phyloP scores from a whole-genome alignment of 345 rosid species.

The Hevea brasiliensis region DNA sequence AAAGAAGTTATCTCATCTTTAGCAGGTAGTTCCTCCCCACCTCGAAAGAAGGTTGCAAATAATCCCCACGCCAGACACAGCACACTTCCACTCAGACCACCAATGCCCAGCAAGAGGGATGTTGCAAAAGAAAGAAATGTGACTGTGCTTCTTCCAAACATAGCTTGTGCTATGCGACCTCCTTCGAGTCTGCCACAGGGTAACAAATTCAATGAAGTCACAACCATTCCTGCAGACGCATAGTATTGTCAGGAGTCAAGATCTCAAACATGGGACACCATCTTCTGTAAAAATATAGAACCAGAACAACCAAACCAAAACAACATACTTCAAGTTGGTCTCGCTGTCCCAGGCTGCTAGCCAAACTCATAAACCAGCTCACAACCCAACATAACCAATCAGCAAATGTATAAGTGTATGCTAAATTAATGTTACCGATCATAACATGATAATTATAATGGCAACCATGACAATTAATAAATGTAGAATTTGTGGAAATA shows the following conservation, averaged over 20 bases:
- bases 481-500: no score
- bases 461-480: no score
- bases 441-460: no score
- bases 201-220: constrained; percentile 80
- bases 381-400: no score
- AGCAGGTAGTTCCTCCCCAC: constrained; percentile 87
- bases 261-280: no score
- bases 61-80: constrained; percentile 89
- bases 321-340: no score
- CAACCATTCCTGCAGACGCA: constrained; percentile 76
- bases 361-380: no score
- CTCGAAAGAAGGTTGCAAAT: constrained; percentile 87
- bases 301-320: no score
- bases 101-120: constrained; percentile 69
- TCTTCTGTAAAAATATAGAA: no score
- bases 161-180: constrained; percentile 90
- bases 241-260: not conserved
- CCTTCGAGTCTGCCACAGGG: constrained; percentile 98
- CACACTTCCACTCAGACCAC: constrained; percentile 87
- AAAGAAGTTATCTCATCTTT: constrained; percentile 82
- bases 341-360: no score
- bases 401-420: no score
- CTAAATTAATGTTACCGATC: no score
- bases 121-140: constrained; percentile 66
- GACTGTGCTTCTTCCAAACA: constrained; percentile 88